Evolutionary conservation across 2,329 filamentous ascomycete genomes (phyloP).

Genomic region (Colletotrichum tamarilloi): DNA sequence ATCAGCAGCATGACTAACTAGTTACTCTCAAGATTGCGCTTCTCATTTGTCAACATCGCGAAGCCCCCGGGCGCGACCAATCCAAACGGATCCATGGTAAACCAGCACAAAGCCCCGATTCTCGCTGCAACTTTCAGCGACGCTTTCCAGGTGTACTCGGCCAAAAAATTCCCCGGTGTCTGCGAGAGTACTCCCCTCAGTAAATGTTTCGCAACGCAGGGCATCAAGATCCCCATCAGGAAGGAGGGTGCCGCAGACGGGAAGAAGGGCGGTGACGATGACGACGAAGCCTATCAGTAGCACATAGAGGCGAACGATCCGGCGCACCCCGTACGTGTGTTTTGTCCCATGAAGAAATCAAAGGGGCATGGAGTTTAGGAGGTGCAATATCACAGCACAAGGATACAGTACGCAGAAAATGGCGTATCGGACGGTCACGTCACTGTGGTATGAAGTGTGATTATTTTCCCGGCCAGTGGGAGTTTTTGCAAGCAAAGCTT

Average conservation of each 20-base stretch:
- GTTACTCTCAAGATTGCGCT: conserved; percentile 61
- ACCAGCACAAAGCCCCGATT: conserved; percentile 81
- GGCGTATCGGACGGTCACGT: background rate
- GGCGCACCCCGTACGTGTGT: background rate
- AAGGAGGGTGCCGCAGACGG: conserved; percentile 73
- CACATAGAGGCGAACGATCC: background rate
- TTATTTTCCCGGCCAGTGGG: background rate
- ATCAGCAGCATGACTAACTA: background rate
- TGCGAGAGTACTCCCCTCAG: conserved; percentile 93
- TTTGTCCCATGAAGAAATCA: background rate
- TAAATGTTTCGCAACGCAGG: conserved; percentile 92
- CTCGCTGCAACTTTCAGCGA: conserved; percentile 89
- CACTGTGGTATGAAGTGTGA: background rate
- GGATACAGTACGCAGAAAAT: background rate
- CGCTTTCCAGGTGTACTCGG: conserved; percentile 91
- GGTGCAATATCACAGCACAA: background rate
- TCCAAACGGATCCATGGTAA: conserved; percentile 62
- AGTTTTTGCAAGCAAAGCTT: background rate
- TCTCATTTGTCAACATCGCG: conserved; percentile 84
- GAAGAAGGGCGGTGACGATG: conserved; percentile 63
- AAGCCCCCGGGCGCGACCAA: conserved; percentile 40
- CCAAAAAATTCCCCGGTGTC: conserved; percentile 98
- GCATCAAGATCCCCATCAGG: conserved; percentile 95
- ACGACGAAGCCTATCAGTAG: conserved; percentile 49
- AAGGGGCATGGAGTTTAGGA: conserved; percentile 5